Conservation (phyloP, 2,329 filamentous ascomycete genomes). For the Huntiella abstrusa region DNA sequence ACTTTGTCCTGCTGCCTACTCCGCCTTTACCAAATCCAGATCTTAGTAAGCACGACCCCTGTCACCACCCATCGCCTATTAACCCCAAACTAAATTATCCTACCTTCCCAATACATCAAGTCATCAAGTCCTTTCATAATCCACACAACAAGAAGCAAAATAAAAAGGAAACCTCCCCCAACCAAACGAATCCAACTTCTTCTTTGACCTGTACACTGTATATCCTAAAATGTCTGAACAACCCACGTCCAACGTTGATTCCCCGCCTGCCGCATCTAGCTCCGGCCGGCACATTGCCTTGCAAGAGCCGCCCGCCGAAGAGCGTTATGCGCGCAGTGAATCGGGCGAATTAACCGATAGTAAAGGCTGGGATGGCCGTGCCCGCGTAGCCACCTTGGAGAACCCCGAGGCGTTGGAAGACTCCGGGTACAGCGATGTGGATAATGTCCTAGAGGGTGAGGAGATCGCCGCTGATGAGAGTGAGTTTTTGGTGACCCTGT, state of each 20-base stretch:
- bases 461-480: slow-evolving; percentile 69
- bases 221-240: too few species aligned
- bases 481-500: slow-evolving; percentile 18
- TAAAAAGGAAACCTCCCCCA: too few species aligned
- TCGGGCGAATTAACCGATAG: slow-evolving; percentile 34
- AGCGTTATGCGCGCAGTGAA: slow-evolving; percentile 5
- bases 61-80: too few species aligned
- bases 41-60: too few species aligned
- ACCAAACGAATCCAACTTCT: too few species aligned
- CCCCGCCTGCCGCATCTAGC: neutral
- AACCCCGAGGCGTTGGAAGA: slow-evolving; percentile 75
- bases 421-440: slow-evolving; percentile 62
- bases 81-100: too few species aligned
- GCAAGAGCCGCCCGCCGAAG: slow-evolving; percentile 20
- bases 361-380: slow-evolving; percentile 70
- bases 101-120: too few species aligned
- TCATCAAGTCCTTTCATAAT: too few species aligned
- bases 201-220: too few species aligned
- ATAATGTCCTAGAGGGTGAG: slow-evolving; percentile 50
- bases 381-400: slow-evolving; percentile 48
- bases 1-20: too few species aligned
- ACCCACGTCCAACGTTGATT: neutral
- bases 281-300: slow-evolving; percentile 27
- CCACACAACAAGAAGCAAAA: too few species aligned
- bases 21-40: too few species aligned